A percentile compares a stretch with the other conserved stretches of the same genome.
Conservation (phyloP, 2,329 filamentous ascomycete species). For the Diaporthe vexans region DNA sequence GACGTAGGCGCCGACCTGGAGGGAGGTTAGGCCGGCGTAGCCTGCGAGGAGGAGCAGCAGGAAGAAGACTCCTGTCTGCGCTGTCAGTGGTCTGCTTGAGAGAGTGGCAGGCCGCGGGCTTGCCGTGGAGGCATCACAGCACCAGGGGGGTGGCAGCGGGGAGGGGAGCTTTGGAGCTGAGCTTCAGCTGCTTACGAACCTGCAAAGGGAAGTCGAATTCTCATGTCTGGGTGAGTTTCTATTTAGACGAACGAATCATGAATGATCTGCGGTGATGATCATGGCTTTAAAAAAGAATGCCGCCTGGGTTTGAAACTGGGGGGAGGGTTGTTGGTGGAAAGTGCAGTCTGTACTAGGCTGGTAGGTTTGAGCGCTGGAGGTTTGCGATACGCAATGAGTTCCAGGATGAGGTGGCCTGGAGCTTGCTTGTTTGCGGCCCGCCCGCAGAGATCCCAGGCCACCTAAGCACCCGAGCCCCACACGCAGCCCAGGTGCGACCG, state of each 20-base stretch:
- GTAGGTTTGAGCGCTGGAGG: background rate
- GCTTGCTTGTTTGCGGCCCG: constrained; percentile 21
- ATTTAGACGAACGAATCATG: constrained; percentile 16
- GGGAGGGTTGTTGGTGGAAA: background rate
- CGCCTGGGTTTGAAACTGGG: background rate
- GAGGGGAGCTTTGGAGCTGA: constrained; percentile 14
- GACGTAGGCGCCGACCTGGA: constrained; percentile 70
- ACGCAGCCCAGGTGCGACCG: constrained; percentile 29
- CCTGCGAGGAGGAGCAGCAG: constrained; percentile 80
- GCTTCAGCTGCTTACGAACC: constrained; percentile 67
- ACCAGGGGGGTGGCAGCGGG: background rate
- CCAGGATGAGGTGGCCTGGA: constrained; percentile 35
- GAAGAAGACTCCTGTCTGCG: constrained; percentile 73
- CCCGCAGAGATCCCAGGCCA: background rate
- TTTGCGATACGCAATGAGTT: constrained; percentile 32
- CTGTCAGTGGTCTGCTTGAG: constrained; percentile 28
- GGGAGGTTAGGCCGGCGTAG: constrained; percentile 82
- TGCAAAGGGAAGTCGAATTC: constrained; percentile 89
- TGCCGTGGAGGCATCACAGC: background rate
- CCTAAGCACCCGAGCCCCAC: constrained; percentile 6
- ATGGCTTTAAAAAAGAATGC: constrained; percentile 1
- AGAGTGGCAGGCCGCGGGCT: background rate
- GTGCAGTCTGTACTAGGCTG: background rate
- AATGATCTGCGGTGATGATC: constrained; percentile 17
- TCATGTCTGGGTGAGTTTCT: constrained; percentile 67